Evolutionary conservation across 2,329 filamentous ascomycete species (phyloP).

Genomic region (Phialocephala subalpina): DNA sequence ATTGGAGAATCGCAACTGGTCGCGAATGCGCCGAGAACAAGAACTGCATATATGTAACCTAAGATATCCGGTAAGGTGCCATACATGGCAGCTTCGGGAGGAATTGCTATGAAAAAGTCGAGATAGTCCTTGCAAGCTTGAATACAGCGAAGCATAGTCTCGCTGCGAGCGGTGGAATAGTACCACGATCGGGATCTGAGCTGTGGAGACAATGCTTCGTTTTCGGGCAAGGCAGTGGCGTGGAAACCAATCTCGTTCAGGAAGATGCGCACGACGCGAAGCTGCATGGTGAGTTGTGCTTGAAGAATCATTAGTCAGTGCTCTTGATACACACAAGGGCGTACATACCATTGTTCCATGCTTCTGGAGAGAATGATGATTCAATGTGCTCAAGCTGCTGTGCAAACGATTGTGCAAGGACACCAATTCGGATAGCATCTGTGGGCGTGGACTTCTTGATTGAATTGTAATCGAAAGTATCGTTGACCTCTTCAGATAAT

Average conservation of each 20-base stretch:
- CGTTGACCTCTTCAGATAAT: conserved; percentile 39
- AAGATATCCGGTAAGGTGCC: conserved; percentile 29
- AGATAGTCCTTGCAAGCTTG: conserved; percentile 33
- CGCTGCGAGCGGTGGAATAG: conserved; percentile 29
- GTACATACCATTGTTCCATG: conserved; percentile 37
- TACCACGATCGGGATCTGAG: conserved; percentile 30
- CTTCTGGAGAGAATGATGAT: conserved; percentile 30
- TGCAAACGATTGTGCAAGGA: conserved; percentile 38
- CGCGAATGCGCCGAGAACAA: conserved; percentile 33
- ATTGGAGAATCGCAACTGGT: conserved; percentile 20
- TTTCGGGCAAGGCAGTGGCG: conserved; percentile 16
- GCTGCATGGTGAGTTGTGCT: conserved; percentile 29
- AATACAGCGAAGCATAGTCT: conserved; percentile 30
- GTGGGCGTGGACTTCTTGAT: conserved; percentile 28
- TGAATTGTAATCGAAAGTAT: conserved; percentile 39
- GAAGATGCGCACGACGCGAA: conserved; percentile 33
- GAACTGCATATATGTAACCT: conserved; percentile 31
- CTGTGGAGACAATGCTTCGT: conserved; percentile 3
- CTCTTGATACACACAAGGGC: not conserved
- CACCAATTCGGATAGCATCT: conserved; percentile 36
- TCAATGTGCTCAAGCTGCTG: conserved; percentile 37
- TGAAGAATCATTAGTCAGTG: not conserved
- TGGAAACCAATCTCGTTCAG: conserved; percentile 41
- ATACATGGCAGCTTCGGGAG: not conserved
- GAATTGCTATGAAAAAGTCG: conserved; percentile 29